Evolutionary conservation across 1,284 basidiomycete genomes (phyloP), one percentile per base, ranked within the genome.

Genomic region (Ceratobasidium sp.): DNA sequence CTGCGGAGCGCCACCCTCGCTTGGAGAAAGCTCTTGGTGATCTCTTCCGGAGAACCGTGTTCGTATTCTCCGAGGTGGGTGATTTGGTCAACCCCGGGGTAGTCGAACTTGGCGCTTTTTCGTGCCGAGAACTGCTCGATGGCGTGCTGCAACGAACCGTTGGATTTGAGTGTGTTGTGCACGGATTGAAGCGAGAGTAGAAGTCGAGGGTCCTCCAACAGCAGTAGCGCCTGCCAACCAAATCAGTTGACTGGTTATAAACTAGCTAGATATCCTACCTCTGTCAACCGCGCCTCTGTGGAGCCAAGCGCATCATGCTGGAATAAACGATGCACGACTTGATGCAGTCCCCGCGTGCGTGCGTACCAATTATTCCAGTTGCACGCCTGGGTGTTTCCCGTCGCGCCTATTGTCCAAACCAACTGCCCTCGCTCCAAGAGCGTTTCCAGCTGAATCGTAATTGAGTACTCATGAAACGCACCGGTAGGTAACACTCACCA

Each of bases 341-440:
- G 59, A 20, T 60, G 59, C 35, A 60, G 30, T n/a, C 59, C 59
- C 6, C 59, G 59, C 14, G n/a, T 12, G 59, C 59, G 59, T 7
- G 27, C 12, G 30, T 60, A 60, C 59, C 59, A 60, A 30, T 60
- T 60, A 14, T 23, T 20, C 30, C 27, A 33, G 20, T 60, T 60
- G 30, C 30, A 33, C 5, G 18, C 16, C 14, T 30, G 8, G 12
- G 30, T 12, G 6, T n/a, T 60, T 7, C 59, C 59, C 16, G 5
- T 30, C 18, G 59, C 20, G 12, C 59, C 59, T 5, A 60, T 60
- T 12, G 59, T 60, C 59, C 59, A 60, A 33, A 38, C 30, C 20
- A 60, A 14, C 20, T 60, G 59, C 8, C 59, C 59, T 33, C 59
- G 59, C 8, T 23, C 20, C 10, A 60, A 30, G 12, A 60, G 27